phyloP scores from a whole-genome alignment of 1,139 yeast genomes.

The Pneumocystis jirovecii region DNA sequence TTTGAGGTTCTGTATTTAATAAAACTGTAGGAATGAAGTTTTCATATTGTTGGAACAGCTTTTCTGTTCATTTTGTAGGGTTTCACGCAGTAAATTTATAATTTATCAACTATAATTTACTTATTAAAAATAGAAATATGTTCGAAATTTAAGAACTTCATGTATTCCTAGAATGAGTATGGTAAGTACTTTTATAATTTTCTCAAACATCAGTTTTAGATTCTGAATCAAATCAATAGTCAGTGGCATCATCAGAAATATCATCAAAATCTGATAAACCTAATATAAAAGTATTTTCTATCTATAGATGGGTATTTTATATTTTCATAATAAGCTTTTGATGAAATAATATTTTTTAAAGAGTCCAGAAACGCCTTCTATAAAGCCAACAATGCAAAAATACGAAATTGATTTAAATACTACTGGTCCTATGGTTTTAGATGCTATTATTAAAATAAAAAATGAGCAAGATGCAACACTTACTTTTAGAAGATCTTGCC shows the following conservation, averaged over 20 bases:
- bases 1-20: neutral
- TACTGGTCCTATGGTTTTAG: conserved; percentile 97
- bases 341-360: neutral
- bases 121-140: neutral
- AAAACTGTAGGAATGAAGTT: neutral
- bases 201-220: neutral
- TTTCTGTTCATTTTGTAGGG: neutral
- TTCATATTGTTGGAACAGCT: neutral
- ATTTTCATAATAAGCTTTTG: neutral
- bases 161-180: neutral
- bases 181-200: neutral
- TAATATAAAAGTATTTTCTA: neutral
- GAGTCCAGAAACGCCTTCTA: conserved; percentile 89
- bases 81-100: neutral
- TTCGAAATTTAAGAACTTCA: neutral
- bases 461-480: conserved; percentile 91
- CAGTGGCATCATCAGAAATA: neutral
- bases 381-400: conserved; percentile 73
- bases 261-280: neutral
- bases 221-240: neutral
- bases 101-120: neutral
- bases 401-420: conserved; percentile 74
- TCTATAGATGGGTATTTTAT: neutral
- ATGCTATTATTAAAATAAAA: conserved; percentile 84
- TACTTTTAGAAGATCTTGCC: conserved; percentile 94